Percentiles rank a stretch among this genome's conserved stretches.
Evolutionary conservation across 257 asterid genomes (phyloP).

Genomic region (Mentha longifolia): DNA sequence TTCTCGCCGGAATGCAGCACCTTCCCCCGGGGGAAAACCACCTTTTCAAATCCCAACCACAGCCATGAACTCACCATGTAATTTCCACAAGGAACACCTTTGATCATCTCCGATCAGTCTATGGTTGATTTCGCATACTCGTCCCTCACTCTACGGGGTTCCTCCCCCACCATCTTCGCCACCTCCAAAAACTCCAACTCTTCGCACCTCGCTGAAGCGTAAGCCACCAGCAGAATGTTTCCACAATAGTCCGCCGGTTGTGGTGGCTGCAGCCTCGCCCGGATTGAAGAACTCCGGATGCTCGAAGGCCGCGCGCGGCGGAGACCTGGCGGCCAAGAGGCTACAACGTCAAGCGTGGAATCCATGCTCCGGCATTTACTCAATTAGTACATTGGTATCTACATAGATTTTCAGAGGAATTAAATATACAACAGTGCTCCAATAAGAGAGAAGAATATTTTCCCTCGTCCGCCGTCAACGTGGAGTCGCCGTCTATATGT

Average conservation of each 20-base stretch:
- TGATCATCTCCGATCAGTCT: slow-evolving; percentile 68
- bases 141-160: slow-evolving; percentile 46
- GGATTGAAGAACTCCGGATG: slow-evolving; percentile 51
- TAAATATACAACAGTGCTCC: no score
- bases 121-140: slow-evolving; percentile 68
- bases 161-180: slow-evolving; percentile 56
- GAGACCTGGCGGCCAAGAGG: slow-evolving; percentile 46
- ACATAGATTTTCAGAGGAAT: no score
- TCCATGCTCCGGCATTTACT: no score
- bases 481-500: no score
- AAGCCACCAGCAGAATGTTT: slow-evolving; percentile 57
- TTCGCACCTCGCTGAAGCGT: slow-evolving; percentile 48
- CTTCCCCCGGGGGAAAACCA: slow-evolving; percentile 79
- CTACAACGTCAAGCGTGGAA: no score
- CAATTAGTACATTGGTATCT: no score
- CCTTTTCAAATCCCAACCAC: slow-evolving; percentile 59
- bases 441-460: no score
- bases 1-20: slow-evolving; percentile 57
- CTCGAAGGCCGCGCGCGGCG: slow-evolving; percentile 32
- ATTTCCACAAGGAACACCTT: slow-evolving; percentile 76
- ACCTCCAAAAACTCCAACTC: slow-evolving; percentile 46
- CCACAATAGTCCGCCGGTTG: slow-evolving; percentile 61
- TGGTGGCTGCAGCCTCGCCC: slow-evolving; percentile 62
- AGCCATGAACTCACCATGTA: slow-evolving; percentile 78
- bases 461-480: no score